Evolutionary conservation across 345 rosid genomes (phyloP).

Genomic region (Salix dunnii): DNA sequence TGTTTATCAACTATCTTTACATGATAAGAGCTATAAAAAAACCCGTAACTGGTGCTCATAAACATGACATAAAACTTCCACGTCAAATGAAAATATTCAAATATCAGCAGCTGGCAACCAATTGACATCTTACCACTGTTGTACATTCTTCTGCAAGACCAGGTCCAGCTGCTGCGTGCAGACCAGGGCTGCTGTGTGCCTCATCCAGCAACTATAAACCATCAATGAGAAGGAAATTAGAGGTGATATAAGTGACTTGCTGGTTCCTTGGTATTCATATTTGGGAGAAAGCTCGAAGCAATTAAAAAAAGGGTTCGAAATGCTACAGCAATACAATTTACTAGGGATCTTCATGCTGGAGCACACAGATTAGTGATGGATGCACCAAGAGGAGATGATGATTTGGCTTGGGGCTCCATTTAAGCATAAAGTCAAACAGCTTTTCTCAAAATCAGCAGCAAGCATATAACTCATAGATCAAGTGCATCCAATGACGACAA

Average conservation of each 20-base stretch:
- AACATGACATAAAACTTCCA: background rate
- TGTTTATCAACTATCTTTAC: conserved; percentile 1
- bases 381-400: background rate
- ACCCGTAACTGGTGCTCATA: background rate
- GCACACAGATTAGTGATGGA: background rate
- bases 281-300: background rate
- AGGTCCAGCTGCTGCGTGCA: conserved; percentile 95
- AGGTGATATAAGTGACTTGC: conserved; percentile 6
- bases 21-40: background rate
- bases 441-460: background rate
- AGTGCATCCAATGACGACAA: background rate
- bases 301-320: background rate
- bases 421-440: background rate
- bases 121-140: conserved; percentile 49
- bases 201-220: conserved; percentile 78
- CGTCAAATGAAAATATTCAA: conserved; percentile 3
- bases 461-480: background rate
- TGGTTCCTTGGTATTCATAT: background rate
- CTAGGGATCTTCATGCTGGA: background rate
- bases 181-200: conserved; percentile 88
- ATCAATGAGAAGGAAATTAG: conserved; percentile 18
- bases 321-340: background rate
- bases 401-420: background rate
- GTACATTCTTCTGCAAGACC: conserved; percentile 94
- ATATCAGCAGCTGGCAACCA: conserved; percentile 1